These are phyloP conservation scores for Rhinocladiella mackenziei DNA, from an alignment of 2,329 filamentous ascomycete species.

Conservation along the genomic window DNA sequence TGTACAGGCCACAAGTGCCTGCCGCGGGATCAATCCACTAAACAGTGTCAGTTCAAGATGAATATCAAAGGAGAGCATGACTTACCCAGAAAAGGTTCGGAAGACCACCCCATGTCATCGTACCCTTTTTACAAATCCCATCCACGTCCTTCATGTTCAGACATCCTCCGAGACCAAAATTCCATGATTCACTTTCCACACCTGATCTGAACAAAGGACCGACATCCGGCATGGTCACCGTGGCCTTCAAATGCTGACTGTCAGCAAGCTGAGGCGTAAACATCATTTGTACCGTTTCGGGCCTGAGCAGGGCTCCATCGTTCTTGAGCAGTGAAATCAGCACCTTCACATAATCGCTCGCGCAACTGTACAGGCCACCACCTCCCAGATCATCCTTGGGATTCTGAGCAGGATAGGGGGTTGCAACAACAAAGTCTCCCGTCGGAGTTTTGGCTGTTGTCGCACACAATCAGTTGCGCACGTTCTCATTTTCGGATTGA, in stretches of 20 bases:
- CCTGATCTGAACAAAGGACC: slow-evolving; percentile 12
- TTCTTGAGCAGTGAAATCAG: slow-evolving; percentile 33
- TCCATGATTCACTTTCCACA: slow-evolving; percentile 12
- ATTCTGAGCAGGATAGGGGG: slow-evolving; percentile 39
- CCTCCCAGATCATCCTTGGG: slow-evolving; percentile 44
- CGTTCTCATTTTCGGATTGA: slow-evolving; percentile 7
- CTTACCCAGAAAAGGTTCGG: slow-evolving; percentile 29
- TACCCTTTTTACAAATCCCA: slow-evolving; percentile 19
- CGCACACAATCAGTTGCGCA: slow-evolving; percentile 26
- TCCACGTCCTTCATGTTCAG: slow-evolving; percentile 19
- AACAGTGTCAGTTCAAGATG: not conserved
- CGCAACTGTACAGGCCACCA: slow-evolving; percentile 41
- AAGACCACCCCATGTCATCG: slow-evolving; percentile 29
- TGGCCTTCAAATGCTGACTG: slow-evolving; percentile 3
- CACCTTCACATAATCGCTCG: slow-evolving; percentile 33
- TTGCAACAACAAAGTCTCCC: slow-evolving; percentile 36
- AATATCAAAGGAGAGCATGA: not conserved
- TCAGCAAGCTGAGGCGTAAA: slow-evolving; percentile 22
- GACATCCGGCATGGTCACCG: not conserved
- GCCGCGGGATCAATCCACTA: slow-evolving; percentile 28
- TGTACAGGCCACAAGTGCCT: slow-evolving; percentile 26
- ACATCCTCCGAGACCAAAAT: slow-evolving; percentile 22
- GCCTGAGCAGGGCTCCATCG: slow-evolving; percentile 33
- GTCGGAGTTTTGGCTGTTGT: slow-evolving; percentile 40
- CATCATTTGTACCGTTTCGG: slow-evolving; percentile 26